These are phyloP conservation scores for Geotrichum ghanense DNA, from an alignment of 805 yeast species.

Conservation along the genomic window DNA sequence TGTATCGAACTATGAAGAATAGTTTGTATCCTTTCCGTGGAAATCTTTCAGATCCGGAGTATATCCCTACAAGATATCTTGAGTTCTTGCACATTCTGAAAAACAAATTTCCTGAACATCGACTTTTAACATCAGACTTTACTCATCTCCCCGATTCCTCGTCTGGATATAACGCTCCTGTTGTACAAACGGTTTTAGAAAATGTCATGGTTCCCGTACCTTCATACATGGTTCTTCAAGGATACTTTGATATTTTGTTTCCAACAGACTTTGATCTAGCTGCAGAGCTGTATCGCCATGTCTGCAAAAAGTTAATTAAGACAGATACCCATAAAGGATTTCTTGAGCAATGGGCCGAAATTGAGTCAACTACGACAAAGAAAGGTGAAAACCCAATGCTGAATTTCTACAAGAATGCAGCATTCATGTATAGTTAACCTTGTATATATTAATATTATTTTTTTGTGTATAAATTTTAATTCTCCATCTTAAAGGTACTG, in stretches of 20 bases:
- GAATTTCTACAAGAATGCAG: conserved; percentile 63
- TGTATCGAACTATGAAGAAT: conserved; percentile 34
- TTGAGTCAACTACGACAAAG: conserved; percentile 53
- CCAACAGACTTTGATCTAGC: conserved; percentile 65
- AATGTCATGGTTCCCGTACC: conserved; percentile 54
- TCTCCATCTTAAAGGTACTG: no score
- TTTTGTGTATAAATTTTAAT: neutral
- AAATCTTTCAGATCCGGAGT: conserved; percentile 60
- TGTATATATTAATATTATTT: neutral
- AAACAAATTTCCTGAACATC: conserved; percentile 63
- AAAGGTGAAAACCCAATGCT: conserved; percentile 81
- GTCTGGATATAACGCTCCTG: conserved; percentile 59
- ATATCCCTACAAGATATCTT: conserved; percentile 65
- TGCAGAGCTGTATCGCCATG: conserved; percentile 47
- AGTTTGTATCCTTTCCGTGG: conserved; percentile 55
- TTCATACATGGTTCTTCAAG: conserved; percentile 76
- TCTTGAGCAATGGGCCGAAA: conserved; percentile 58
- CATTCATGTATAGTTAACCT: conserved; percentile 31
- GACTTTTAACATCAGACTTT: conserved; percentile 65
- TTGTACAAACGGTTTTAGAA: conserved; percentile 64
- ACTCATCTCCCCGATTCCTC: conserved; percentile 29
- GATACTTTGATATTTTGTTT: conserved; percentile 77
- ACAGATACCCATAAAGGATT: conserved; percentile 54
- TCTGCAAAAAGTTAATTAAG: conserved; percentile 48
- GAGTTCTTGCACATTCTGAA: conserved; percentile 54